phyloP scores from a whole-genome alignment of 768 basidiomycete genomes.

The Pisolithus sp. region DNA sequence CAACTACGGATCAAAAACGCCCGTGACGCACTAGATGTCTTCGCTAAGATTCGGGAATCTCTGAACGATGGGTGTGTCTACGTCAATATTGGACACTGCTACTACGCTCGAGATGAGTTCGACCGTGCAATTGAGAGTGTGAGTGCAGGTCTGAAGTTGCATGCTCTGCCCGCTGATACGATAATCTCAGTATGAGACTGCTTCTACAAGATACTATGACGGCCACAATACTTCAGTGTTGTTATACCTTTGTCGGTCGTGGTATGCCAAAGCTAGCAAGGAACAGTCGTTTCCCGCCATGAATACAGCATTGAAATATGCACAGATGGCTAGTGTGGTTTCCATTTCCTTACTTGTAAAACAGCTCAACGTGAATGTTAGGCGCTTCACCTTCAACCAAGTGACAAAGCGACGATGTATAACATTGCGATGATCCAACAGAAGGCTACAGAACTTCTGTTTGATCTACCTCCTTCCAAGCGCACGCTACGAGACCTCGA shows the following conservation, averaged over 20 bases:
- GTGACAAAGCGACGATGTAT: slow-evolving; percentile 86
- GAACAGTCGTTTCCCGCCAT: slow-evolving; percentile 80
- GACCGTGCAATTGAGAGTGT: slow-evolving; percentile 96
- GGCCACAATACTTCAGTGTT: slow-evolving; percentile 71
- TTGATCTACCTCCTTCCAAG: slow-evolving; percentile 64
- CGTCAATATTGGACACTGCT: slow-evolving; percentile 95
- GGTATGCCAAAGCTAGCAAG: slow-evolving; percentile 91
- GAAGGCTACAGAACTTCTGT: slow-evolving; percentile 87
- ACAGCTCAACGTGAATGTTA: slow-evolving; percentile 22
- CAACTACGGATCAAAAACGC: slow-evolving; percentile 65
- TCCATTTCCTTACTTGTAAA: no score
- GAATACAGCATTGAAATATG: slow-evolving; percentile 78
- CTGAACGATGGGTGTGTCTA: slow-evolving; percentile 81
- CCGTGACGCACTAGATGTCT: slow-evolving; percentile 82
- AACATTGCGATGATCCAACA: slow-evolving; percentile 99
- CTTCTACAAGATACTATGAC: slow-evolving; percentile 69
- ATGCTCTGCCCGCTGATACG: not conserved
- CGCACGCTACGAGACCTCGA: slow-evolving; percentile 78
- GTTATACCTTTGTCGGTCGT: slow-evolving; percentile 83
- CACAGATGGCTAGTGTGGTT: slow-evolving; percentile 54
- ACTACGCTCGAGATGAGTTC: slow-evolving; percentile 88
- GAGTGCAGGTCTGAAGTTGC: slow-evolving; percentile 22
- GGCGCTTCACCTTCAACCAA: slow-evolving; percentile 81
- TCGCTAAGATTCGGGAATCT: slow-evolving; percentile 87
- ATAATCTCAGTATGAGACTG: slow-evolving; percentile 76